Base-by-base conservation (phyloP, 2,329 filamentous ascomycete species). In the Colletotrichum sp. region DNA sequence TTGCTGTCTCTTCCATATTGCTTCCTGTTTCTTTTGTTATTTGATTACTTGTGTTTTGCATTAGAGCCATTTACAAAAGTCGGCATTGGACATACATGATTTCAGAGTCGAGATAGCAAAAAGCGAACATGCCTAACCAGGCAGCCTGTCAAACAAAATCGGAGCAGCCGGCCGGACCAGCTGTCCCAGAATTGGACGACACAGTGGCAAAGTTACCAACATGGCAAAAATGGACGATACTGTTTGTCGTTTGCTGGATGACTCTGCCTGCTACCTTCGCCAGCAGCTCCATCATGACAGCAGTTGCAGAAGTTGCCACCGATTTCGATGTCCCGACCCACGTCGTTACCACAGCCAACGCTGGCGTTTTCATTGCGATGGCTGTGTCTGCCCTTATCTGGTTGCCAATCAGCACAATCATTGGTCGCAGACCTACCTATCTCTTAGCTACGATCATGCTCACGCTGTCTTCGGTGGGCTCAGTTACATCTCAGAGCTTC, bases 341-440 rank as follows among this genome's bases (percentile, higher is more conserved):
- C 8, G 89, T 95, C 74, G 92, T 96, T 81, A 94, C 95, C 80
- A 84, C 94, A 55, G 93, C 90, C 80, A 96, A 96, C 84, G 94
- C 94, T 0, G 84, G 93, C 18, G 95, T 95, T 79, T 89, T 95
- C 86, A 83, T 93, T 6, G 92, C 93, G 79, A 96, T 96, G 94
- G 94, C 93, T 0, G 71, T 95, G 5, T 91, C 89, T 15, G 91
- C 94, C 2, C 89, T 92, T 9, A 89, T 95, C 68, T 96, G 93
- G 90, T 94, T 94, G 0, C 94, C 94, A 0, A 85, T 95, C 75
- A 94, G 93, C 77, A 90, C 56, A 4, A 55, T 76, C 15, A 34
- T 76, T 8, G 75, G 75, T 18, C 55, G 55, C 25, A 58, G 55
- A 4, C 22, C 22, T 28, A 28, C 55, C 55, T 58, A 58, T 28